A percentile compares a stretch with the other conserved stretches of the same genome.
Conservation (phyloP, 2,329 filamentous ascomycete genomes). For the Microcyclosporella mali region DNA sequence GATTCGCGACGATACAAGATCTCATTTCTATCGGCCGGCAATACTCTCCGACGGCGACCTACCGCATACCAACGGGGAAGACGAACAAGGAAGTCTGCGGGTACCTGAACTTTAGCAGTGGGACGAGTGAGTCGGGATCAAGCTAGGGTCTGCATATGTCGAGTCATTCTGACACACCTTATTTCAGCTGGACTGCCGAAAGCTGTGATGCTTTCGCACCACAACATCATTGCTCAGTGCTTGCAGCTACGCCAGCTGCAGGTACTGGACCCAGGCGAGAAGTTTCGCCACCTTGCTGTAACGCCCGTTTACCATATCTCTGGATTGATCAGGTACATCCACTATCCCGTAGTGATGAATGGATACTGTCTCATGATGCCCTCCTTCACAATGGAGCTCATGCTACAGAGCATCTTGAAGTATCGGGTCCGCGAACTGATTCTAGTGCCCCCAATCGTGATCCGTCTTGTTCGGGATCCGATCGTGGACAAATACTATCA, state of each 20-base stretch:
- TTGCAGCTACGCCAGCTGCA: conserved; percentile 49
- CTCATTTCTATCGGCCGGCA: conserved; percentile 36
- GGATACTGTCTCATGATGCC: conserved; percentile 58
- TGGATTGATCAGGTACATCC: conserved; percentile 55
- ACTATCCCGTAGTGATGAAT: conserved; percentile 57
- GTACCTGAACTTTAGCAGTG: conserved; percentile 47
- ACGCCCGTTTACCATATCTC: conserved; percentile 58
- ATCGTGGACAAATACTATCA: conserved; percentile 51
- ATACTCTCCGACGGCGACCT: conserved; percentile 39
- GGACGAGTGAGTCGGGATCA: conserved; percentile 31
- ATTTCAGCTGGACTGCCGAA: conserved; percentile 35
- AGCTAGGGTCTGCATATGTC: background rate
- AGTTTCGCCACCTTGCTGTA: conserved; percentile 48
- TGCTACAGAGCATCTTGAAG: conserved; percentile 47
- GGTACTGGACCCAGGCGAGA: conserved; percentile 41
- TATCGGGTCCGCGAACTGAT: conserved; percentile 51
- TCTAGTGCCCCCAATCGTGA: conserved; percentile 55
- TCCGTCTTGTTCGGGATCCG: conserved; percentile 53
- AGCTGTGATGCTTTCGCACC: conserved; percentile 45
- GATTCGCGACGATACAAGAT: conserved; percentile 42
- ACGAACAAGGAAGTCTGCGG: conserved; percentile 48
- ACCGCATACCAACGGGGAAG: conserved; percentile 44
- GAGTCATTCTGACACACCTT: background rate
- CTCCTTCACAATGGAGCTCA: conserved; percentile 53
- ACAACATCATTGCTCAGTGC: conserved; percentile 53